Evolutionary conservation across 2,329 filamentous ascomycete species (phyloP), one percentile per base, ranked within the genome.

Genomic region (Didymella pinodella): DNA sequence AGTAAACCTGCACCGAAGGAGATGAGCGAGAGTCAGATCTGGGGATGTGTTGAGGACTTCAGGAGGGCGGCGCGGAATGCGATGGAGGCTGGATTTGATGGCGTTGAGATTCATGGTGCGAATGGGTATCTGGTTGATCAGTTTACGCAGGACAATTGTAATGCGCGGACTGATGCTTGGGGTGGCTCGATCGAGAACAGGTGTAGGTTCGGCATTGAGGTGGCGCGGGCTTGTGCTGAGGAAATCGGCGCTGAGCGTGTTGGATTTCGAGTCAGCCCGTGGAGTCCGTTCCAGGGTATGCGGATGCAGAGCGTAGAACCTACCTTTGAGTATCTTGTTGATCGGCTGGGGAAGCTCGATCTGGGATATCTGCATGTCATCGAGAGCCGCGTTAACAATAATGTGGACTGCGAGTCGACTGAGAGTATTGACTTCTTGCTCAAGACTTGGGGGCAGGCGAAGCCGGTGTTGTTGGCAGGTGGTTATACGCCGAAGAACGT

Each of bases 121-220:
- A 88, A 90, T 65, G 88, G 88, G 2, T 91, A 91, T 69, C 79
- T 92, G 1, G 73, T 90, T 14, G 83, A 84, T 54, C 83, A 89
- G 65, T 92, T 92, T 73, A 78, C 88, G 18, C 88, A 86, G 63
- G 82, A 84, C 61, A 80, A 75, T 8, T 77, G 78, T 64, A 88
- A 88, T 75, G 76, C 78, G 48, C 80, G 86, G 2, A 83, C 71
- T 1, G 82, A 84, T 58, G 5, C 64, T 53, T 36, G 83, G 78
- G 75, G 82, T 76, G 82, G 81, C 1, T 79, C 75, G 47, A 70
- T 82, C 20, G 79, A 81, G 76, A 82, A 84, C 65, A 77, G 86
- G 58, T 65, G 80, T 51, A 72, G 83, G 26, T 82, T 88, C 60
- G 78, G 75, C 0, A 57, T 86, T 7, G 85, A 87, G 61, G 80